phyloP scores from a whole-genome alignment of 495 filamentous ascomycete genomes.

The Aspergillus sparsus region DNA sequence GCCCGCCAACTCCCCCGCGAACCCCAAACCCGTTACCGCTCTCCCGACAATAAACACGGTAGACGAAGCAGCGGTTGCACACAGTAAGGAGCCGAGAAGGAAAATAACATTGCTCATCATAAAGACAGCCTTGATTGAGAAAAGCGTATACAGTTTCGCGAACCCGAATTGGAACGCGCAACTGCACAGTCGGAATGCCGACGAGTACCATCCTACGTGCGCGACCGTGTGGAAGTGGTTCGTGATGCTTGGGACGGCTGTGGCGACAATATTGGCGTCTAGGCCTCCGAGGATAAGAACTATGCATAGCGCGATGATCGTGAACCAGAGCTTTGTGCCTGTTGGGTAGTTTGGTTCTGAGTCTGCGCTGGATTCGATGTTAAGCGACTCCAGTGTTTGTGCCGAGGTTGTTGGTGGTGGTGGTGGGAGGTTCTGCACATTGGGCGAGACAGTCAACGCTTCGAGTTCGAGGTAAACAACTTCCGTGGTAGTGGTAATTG shows the following conservation, averaged over 20 bases:
- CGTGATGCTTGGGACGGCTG: conserved; percentile 50
- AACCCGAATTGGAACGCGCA: conserved; percentile 60
- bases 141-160: conserved; percentile 44
- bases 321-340: conserved; percentile 4
- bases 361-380: conserved; percentile 2
- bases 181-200: conserved; percentile 54
- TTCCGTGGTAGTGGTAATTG: no score
- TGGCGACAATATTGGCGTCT: conserved; percentile 46
- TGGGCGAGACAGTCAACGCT: no score
- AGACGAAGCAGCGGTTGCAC: conserved; percentile 28
- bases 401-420: not conserved
- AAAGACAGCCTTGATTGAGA: conserved; percentile 31
- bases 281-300: conserved; percentile 11
- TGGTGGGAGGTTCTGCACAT: no score
- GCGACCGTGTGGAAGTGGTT: conserved; percentile 47
- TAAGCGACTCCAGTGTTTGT: not conserved
- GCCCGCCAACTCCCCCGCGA: conserved; percentile 46
- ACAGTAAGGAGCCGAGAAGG: conserved; percentile 17
- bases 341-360: conserved; percentile 2
- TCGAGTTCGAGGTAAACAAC: no score
- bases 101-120: conserved; percentile 31
- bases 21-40: conserved; percentile 36
- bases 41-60: conserved; percentile 37
- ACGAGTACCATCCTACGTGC: conserved; percentile 56
- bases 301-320: not conserved